Conservation (phyloP, 208 protist species). For the Leishmania mexicana region DNA sequence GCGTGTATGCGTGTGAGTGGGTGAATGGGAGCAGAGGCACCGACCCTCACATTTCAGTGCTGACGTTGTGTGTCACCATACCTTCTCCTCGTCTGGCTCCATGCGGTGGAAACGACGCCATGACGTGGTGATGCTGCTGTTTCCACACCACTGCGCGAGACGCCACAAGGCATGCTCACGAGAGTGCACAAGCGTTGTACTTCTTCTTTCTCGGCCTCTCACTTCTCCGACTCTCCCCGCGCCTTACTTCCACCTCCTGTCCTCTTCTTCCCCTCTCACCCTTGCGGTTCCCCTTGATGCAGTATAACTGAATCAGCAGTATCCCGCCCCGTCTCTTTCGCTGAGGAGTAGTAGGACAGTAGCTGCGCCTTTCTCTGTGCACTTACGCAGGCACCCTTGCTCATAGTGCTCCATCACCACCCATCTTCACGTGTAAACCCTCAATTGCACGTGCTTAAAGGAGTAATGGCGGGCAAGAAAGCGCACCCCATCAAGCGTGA, state of each 20-base stretch:
- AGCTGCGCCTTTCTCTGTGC: neutral
- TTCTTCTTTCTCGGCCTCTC: neutral
- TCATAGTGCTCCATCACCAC: neutral
- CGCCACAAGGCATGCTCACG: neutral
- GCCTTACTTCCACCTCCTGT: neutral
- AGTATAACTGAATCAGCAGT: neutral
- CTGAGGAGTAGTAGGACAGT: constrained; percentile 31
- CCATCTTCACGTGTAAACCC: neutral
- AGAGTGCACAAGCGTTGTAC: neutral
- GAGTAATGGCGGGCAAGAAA: constrained; percentile 83
- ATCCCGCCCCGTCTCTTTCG: neutral
- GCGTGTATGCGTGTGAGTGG: neutral
- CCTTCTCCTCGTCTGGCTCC: neutral
- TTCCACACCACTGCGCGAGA: neutral
- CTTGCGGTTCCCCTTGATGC: neutral
- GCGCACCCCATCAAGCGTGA: constrained; percentile 86
- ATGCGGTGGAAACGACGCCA: too few relatives aligned
- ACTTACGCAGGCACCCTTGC: neutral
- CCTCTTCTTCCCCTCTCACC: neutral
- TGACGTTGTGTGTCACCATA: neutral
- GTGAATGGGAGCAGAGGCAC: neutral
- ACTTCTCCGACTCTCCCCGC: neutral
- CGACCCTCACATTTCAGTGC: neutral
- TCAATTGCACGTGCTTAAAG: constrained; percentile 1
- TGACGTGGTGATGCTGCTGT: neutral